Conservation (phyloP, 2,329 filamentous ascomycete species). For the Eutypa lata region DNA sequence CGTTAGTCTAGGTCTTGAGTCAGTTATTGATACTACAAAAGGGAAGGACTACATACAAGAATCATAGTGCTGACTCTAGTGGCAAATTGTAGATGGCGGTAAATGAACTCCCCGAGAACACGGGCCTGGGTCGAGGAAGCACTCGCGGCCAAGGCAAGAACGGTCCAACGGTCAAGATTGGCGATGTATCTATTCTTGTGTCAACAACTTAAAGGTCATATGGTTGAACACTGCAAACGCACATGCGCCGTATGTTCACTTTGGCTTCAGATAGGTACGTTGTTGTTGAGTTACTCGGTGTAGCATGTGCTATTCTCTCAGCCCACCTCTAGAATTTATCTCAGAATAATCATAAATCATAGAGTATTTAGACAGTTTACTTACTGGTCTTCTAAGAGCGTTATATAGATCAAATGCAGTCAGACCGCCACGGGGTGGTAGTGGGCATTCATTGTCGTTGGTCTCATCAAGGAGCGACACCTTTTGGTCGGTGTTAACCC, state of each 20-base stretch:
- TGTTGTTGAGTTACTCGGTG: neutral
- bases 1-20: neutral
- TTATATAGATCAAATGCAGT: neutral
- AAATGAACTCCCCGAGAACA: slow-evolving; percentile 6
- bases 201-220: neutral
- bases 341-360: neutral
- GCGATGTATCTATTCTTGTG: slow-evolving; percentile 4
- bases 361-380: neutral
- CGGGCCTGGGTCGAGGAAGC: slow-evolving; percentile 2
- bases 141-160: slow-evolving; percentile 6
- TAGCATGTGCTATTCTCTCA: neutral
- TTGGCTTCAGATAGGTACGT: no score
- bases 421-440: neutral
- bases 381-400: neutral
- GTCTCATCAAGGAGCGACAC: neutral
- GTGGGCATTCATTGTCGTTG: neutral
- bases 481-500: neutral
- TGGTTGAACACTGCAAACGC: neutral
- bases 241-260: neutral
- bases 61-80: slow-evolving; percentile 2
- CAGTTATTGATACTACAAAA: neutral
- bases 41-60: neutral
- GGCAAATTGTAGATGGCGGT: slow-evolving; percentile 5
- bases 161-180: slow-evolving; percentile 6
- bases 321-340: neutral